Conservation (phyloP, 176 grass and related monocot genomes). For the bread wheat (Triticum aestivum) region DNA sequence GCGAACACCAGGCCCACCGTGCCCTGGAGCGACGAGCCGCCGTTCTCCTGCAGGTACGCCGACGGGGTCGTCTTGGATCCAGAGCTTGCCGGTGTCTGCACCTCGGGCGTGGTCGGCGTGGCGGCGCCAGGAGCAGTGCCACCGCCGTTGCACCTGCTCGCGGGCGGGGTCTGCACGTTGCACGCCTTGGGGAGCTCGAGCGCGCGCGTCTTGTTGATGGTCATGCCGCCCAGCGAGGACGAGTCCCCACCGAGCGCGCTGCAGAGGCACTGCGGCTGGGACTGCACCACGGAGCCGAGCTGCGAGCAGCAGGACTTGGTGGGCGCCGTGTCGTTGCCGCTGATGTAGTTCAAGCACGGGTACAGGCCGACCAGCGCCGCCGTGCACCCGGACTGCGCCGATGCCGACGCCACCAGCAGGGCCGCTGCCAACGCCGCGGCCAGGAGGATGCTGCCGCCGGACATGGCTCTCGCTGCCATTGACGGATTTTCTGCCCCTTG, state of each 20-base stretch:
- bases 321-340: slow-evolving; percentile 57
- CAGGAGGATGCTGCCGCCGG: background rate
- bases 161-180: slow-evolving; percentile 66
- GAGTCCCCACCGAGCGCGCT: slow-evolving; percentile 46
- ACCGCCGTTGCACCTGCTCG: slow-evolving; percentile 55
- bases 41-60: slow-evolving; percentile 8
- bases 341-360: slow-evolving; percentile 96
- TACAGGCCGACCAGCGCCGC: slow-evolving; percentile 62
- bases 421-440: background rate
- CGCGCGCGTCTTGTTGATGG: slow-evolving; percentile 63
- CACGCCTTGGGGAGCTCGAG: slow-evolving; percentile 57
- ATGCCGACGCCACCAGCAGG: slow-evolving; percentile 19
- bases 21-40: slow-evolving; percentile 24
- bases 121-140: background rate
- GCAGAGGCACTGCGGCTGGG: slow-evolving; percentile 77
- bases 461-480: background rate
- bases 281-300: slow-evolving; percentile 57
- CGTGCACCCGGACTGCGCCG: slow-evolving; percentile 66
- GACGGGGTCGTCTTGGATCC: slow-evolving; percentile 44
- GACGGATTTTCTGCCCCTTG: background rate
- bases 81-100: background rate
- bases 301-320: slow-evolving; percentile 62
- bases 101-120: slow-evolving; percentile 16
- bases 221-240: slow-evolving; percentile 45
- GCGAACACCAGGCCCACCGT: background rate